Evolutionary conservation across 495 filamentous ascomycete genomes (phyloP), one percentile per base, ranked within the genome.

Genomic region (Podospora australis): DNA sequence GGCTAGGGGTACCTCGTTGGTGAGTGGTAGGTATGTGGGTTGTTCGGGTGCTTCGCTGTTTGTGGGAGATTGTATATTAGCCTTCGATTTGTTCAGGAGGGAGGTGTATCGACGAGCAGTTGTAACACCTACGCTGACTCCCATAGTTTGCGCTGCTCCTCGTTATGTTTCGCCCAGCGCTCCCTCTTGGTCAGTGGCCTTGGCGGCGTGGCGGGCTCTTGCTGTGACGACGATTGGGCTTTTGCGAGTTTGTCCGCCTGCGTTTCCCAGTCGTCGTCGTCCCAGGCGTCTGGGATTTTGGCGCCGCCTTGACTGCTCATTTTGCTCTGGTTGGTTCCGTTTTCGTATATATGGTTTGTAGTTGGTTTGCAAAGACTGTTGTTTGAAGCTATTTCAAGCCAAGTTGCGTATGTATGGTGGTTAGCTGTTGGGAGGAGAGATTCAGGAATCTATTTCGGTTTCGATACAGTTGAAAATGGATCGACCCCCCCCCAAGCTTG

Each of bases 101-200:
- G 32, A 32, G 26, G 2, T n/a, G n/a, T n/a, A n/a, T n/a, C n/a
- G n/a, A n/a, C n/a, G n/a, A n/a, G n/a, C n/a, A 32, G 17, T 21
- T 4, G 44, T 14, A 38, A 60, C 46, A 47, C 80, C 48, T 82
- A 92, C 83, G 90, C 90, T 66, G 87, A 80, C 48, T 90, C 80
- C 90, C 90, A 96, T 44, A 96, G 63, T 67, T 86, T 82, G 53
- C 80, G 81, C 59, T 95, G 90, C 43, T 80, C 78, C 57, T 94
- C 87, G 23, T 76, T 79, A 57, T 96, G 90, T 62, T 85, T 79
- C 3, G 86, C 87, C 47, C 84, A 71, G 23, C 85, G 81, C 65
- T 96, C 84, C 19, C 84, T 81, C 64, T 84, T 87, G 52, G 83
- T 80, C 48, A 85, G 43, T 20, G 46, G 53, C 9, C 42, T 28